A percentile compares a stretch with the other conserved stretches of the same genome.
Evolutionary conservation across 352 stramenopile genomes (phyloP).

Genomic region (Peronosclerospora sorghi): DNA sequence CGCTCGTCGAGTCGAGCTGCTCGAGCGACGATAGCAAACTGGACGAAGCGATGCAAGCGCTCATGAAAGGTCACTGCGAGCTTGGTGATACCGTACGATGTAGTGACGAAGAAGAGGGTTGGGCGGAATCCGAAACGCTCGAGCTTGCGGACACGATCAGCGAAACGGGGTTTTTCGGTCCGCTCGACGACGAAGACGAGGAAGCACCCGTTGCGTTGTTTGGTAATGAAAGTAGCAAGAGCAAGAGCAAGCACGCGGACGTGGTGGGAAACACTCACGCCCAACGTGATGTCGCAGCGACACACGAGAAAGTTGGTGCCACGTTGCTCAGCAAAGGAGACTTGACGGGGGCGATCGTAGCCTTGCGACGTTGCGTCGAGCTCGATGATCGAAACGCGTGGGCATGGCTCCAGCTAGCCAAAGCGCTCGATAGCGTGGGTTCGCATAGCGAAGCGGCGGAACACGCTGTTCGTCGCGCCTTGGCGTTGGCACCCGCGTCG

Average conservation of each 20-base stretch:
- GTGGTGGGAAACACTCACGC: conserved; percentile 11
- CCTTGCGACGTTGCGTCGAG: conserved; percentile 33
- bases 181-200: conserved; percentile 9
- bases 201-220: conserved; percentile 18
- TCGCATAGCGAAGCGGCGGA: conserved; percentile 27
- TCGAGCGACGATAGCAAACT: conserved; percentile 36
- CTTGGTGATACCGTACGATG: conserved; percentile 26
- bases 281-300: conserved; percentile 32
- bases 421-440: conserved; percentile 40
- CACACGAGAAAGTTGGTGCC: conserved; percentile 41
- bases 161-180: conserved; percentile 20
- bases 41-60: conserved; percentile 27
- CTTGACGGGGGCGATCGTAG: conserved; percentile 22
- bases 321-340: conserved; percentile 35
- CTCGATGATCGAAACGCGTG: conserved; percentile 26
- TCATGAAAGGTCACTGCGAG: conserved; percentile 25
- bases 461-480: conserved; percentile 33
- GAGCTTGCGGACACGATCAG: conserved; percentile 26
- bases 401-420: conserved; percentile 50
- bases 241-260: too few species aligned
- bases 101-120: conserved; percentile 24
- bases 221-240: too few species aligned
- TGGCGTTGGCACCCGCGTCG: conserved; percentile 34
- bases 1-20: conserved; percentile 7
- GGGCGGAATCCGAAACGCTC: conserved; percentile 21